Evolutionary conservation across 176 grass and related monocot species (phyloP), one percentile per base, ranked within the genome.

Genomic region (Themeda triandra): DNA sequence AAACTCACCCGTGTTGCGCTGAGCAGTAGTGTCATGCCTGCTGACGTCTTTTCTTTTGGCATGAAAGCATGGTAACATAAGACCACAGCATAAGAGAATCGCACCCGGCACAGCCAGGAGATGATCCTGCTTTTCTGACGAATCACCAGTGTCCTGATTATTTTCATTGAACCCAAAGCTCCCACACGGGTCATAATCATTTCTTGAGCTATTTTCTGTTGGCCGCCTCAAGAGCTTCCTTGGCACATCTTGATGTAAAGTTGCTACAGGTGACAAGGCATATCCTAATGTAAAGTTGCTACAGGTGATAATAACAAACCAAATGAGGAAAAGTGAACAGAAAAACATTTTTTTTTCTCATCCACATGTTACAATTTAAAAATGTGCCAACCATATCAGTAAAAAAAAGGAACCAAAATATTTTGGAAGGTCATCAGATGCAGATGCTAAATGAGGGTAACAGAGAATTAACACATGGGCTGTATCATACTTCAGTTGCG

Each of bases 31-130:
- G 74, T 79, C 87, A 35, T 89, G 91, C 14, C 88, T 82, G 72
- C 84, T 92, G 19, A 19, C 63, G 79, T 99, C 93, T 85, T 87
- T 96, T 65, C 82, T 78, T 85, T 89, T 64, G 21, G 96, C 83
- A 53, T 88, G 89, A 86, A 99, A 96, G 84, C 96, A 96, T 76
- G 96, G 96, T 76, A 92, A 85, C 80, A 99, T 91, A 18, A 99
- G 76, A 54, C 93, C 93, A 63, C 90, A 92, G 15, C 93, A 99
- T 27, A 99, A 69, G 27, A 99, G 93, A 77, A 99, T 79, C 33
- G 94, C 83, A 88, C 93, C 93, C 73, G 93, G 96, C 64, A 99
- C 66, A n/a, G 84, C 91, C 30, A 99, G 63, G 56, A 87, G 74
- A 63, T 88, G 84, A 89, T 89, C 84, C 19, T 86, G 81, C 39